phyloP scores from a whole-genome alignment of 495 filamentous ascomycete genomes.

The Zalerion maritima region DNA sequence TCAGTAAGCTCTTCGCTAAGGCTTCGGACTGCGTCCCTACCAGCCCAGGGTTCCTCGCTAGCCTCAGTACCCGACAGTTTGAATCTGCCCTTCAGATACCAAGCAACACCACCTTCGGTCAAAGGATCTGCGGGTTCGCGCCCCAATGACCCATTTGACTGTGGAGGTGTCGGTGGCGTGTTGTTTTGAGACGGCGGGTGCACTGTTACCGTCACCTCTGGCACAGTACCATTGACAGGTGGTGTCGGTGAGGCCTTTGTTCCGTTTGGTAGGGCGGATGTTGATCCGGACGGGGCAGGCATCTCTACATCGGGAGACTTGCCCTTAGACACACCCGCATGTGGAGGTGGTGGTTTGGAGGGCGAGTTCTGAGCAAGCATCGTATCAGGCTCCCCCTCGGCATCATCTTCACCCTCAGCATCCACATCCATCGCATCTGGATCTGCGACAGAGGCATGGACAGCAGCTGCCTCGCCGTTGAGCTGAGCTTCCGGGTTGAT shows the following conservation, averaged over 20 bases:
- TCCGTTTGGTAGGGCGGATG: not conserved
- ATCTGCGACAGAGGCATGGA: conserved; percentile 9
- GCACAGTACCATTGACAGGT: conserved; percentile 1
- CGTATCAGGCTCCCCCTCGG: conserved; percentile 1
- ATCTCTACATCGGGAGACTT: conserved; percentile 7
- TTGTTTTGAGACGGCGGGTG: conserved; percentile 10
- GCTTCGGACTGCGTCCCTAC: conserved; percentile 55
- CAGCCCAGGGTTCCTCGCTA: conserved; percentile 60
- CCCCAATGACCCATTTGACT: conserved; percentile 31
- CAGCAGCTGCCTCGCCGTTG: conserved; percentile 11
- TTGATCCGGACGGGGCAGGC: conserved; percentile 4
- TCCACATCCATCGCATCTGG: conserved; percentile 11
- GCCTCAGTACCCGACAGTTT: conserved; percentile 59
- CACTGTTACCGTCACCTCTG: conserved; percentile 8
- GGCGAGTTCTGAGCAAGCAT: not conserved
- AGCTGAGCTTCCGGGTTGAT: conserved; percentile 25
- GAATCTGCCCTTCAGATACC: conserved; percentile 79
- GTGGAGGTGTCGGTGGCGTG: conserved; percentile 30
- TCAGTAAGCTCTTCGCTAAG: conserved; percentile 82
- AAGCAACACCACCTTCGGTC: conserved; percentile 61
- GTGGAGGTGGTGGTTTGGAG: conserved; percentile 3
- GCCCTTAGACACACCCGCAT: conserved; percentile 5
- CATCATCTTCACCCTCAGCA: conserved; percentile 2
- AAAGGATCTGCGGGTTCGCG: conserved; percentile 36
- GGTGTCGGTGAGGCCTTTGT: conserved; percentile 3